Evolutionary conservation across 768 basidiomycete genomes (phyloP), one percentile per base, ranked within the genome.

Genomic region (Inosperma sp.): DNA sequence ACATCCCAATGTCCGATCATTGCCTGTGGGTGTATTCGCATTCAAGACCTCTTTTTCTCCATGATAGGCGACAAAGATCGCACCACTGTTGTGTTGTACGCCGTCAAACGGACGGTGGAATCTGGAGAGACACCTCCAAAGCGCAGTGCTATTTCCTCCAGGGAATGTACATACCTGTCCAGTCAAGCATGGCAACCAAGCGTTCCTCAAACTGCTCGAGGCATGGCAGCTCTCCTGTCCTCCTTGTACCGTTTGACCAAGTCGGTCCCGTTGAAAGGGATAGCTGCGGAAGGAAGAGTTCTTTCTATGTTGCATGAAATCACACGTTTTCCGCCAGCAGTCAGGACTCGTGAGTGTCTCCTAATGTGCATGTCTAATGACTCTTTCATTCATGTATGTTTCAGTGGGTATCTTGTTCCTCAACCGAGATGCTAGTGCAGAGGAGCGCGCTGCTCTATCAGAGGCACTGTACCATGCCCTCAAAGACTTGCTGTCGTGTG

Each of bases 391-490:
- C 22, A 25, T n/a, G 31, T 22, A 21, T 25, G 4, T 26, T 12
- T 35, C 12, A 48, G 46, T 48, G 21, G 46, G 46, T 17, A 26
- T 48, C 34, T 36, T 48, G 46, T 48, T 48, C 16, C 46, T 48
- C 46, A 48, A 48, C 34, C 22, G 34, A 36, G 34, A 48, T 36
- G 34, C 34, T 36, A 17, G n/a, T 3, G 13, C 46, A 26, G 46
- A 48, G 46, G 46, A 48, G 46, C 34, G 46, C 12, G 16, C 46
- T 36, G 46, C 46, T 35, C 34, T 48, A 9, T 48, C 46, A 13
- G 46, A 48, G 21, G 46, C 46, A 13, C 46, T 48, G 5, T 48
- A 48, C 12, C 46, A 48, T 19, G n/a, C 10, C 16, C 46, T 48
- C 46, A 26, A 36, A 35, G 46, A 48, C 34, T 36, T 48, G 3